These are phyloP conservation scores for Leccinum ponderosum DNA, from an alignment of 1,284 basidiomycete genomes.

Conservation along the genomic window DNA sequence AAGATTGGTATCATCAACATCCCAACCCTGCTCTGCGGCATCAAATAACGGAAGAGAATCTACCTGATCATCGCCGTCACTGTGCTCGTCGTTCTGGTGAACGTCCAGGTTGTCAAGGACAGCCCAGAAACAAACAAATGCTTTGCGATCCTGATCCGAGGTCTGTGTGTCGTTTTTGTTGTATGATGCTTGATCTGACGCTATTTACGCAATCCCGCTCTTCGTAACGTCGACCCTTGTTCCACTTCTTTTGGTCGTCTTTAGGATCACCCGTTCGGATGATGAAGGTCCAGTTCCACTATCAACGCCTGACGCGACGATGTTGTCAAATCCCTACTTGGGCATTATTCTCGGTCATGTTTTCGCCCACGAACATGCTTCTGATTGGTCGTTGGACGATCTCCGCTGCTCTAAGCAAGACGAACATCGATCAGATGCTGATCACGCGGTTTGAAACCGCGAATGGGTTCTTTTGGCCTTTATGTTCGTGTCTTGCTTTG, in stretches of 20 bases:
- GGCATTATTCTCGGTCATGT: no score
- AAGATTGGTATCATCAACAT: conserved; percentile 47
- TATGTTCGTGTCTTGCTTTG: no score
- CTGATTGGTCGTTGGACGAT: no score
- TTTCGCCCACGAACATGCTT: no score
- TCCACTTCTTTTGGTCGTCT: conserved; percentile 81
- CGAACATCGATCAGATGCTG: no score
- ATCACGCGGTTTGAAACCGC: no score
- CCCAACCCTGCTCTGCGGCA: not conserved
- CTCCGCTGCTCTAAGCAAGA: no score
- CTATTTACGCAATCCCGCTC: conserved; percentile 84
- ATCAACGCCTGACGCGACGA: conserved; percentile 74
- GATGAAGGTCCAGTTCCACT: conserved; percentile 58
- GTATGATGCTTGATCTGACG: conserved; percentile 9
- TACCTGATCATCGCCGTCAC: no score
- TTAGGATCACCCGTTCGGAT: not conserved
- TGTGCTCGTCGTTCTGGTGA: conserved; percentile 59
- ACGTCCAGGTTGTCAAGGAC: conserved; percentile 56
- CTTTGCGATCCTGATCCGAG: conserved; percentile 78
- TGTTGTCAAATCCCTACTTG: no score
- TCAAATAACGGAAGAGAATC: no score
- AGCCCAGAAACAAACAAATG: conserved; percentile 52
- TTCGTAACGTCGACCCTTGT: conserved; percentile 95
- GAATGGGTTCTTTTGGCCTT: no score
- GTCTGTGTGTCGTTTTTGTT: conserved; percentile 37